Base-by-base conservation (phyloP, 1,284 basidiomycete genomes). In the Ceratobasidium sp. region DNA sequence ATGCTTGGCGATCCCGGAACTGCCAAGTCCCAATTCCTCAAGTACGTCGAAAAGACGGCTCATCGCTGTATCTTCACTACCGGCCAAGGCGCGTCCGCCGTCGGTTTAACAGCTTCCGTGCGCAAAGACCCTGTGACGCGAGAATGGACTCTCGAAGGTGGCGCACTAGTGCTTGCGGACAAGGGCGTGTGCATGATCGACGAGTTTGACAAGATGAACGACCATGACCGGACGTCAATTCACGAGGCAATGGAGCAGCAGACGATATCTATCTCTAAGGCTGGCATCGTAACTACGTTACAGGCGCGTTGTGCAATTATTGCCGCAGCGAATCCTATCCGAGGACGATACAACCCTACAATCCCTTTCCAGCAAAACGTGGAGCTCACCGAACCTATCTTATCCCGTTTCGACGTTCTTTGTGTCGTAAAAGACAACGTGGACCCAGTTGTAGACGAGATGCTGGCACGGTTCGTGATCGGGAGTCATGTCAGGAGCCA, bases 141-240 rank as follows among this genome's bases (percentile, higher is more conserved):
- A 61, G 97, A 99, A 82, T 99, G 97, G 97, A 98, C 96, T 2
- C 86, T 99, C 42, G 97, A 99, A 80, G 97, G 97, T 18, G 97
- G 96, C 18, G 96, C 96, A 3, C 85, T 99, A 11, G 97, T 99
- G 48, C 85, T 99, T 28, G 97, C 96, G 0, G 96, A 99, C 83
- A 98, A 98, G 83, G 96, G 96, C n/a, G 94, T 92, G 44, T 99
- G 97, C 78, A 84, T 99, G 40, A 99, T 99, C 77, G 96, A 99
- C 82, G 97, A 99, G 82, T 99, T 99, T 80, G 96, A 99, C 85
- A 99, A 99, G 85, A 99, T 99, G 96, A 99, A 99, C 83, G 96
- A 99, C 78, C 88, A 94, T 38, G 94, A 96, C 81, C 86, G 95
- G 75, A 98, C 96, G 12, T 98, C 95, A 7, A 99, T 99, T 78